Conservation (phyloP, 192 early-diverging fungal genomes). For the Thoreauomyces humboldtii region DNA sequence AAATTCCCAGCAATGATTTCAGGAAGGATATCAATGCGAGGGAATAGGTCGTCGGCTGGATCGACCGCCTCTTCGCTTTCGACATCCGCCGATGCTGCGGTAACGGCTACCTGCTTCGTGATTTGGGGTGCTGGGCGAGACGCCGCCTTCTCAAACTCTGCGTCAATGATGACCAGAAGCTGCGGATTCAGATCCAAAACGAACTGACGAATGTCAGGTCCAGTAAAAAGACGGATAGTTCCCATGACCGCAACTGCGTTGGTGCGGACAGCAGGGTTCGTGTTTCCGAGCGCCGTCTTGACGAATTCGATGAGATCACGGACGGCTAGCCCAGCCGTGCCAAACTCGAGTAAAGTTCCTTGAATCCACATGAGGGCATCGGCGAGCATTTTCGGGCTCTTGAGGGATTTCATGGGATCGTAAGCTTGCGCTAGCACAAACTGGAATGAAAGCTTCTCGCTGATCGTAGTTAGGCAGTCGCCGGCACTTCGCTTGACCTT, state of each 20-base stretch:
- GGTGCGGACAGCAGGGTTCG: constrained; percentile 77
- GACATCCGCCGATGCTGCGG: constrained; percentile 26
- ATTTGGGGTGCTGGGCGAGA: constrained; percentile 63
- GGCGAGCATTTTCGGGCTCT: constrained; percentile 87
- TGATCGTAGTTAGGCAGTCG: constrained; percentile 74
- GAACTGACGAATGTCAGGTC: constrained; percentile 79
- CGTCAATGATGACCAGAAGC: constrained; percentile 79
- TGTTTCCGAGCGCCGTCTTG: constrained; percentile 77
- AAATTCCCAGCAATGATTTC: constrained; percentile 61
- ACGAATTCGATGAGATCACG: constrained; percentile 80
- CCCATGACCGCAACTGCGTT: constrained; percentile 80
- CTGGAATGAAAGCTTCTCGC: constrained; percentile 72
- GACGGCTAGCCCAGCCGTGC: constrained; percentile 72
- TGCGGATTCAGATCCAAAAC: constrained; percentile 84
- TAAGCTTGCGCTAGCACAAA: constrained; percentile 81
- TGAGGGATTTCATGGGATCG: constrained; percentile 71
- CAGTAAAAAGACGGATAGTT: constrained; percentile 76
- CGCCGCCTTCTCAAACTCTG: constrained; percentile 89
- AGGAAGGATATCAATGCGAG: constrained; percentile 75
- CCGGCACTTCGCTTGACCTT: constrained; percentile 86
- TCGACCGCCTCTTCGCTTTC: constrained; percentile 38
- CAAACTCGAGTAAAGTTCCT: constrained; percentile 84
- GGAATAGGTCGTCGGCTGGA: constrained; percentile 80
- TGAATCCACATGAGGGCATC: constrained; percentile 89
- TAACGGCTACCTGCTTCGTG: constrained; percentile 35